Conservation (phyloP, 192 early-diverging fungal genomes). For the Mortierella alpina region DNA sequence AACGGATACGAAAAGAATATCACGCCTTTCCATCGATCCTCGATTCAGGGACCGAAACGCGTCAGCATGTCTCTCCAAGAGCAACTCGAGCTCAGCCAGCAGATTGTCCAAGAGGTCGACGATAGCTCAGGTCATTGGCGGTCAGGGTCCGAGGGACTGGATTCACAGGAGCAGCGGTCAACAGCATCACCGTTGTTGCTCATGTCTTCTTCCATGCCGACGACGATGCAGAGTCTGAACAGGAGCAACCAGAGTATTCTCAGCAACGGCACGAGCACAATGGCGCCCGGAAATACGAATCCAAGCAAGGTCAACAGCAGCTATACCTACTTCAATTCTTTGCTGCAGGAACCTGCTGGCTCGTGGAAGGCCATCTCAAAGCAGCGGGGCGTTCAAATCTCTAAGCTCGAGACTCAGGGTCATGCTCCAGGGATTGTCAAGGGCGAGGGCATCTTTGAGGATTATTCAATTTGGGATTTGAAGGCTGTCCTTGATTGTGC, state of each 20-base stretch:
- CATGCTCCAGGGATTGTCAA: constrained; percentile 53
- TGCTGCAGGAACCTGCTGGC: constrained; percentile 33
- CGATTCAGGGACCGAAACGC: constrained; percentile 13
- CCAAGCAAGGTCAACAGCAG: constrained; percentile 45
- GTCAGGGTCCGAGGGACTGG: constrained; percentile 15
- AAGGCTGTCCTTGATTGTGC: constrained; percentile 58
- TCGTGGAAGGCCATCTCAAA: constrained; percentile 48
- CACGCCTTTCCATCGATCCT: constrained; percentile 18
- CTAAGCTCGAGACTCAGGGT: constrained; percentile 45
- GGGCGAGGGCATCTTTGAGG: constrained; percentile 52
- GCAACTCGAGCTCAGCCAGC: constrained; percentile 43
- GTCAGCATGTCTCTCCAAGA: constrained; percentile 47
- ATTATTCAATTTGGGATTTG: constrained; percentile 62
- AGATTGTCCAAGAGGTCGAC: constrained; percentile 50
- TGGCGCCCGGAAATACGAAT: constrained; percentile 38
- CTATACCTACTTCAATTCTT: constrained; percentile 41
- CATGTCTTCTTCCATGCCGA: constrained; percentile 50
- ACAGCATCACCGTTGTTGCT: constrained; percentile 38
- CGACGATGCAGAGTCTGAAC: constrained; percentile 33
- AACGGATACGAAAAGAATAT: constrained; percentile 48
- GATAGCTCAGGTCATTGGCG: constrained; percentile 16
- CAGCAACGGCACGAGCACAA: constrained; percentile 44
- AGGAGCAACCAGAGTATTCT: constrained; percentile 39
- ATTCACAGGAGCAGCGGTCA: constrained; percentile 10
- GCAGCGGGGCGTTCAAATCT: constrained; percentile 37